Evolutionary conservation across 495 filamentous ascomycete genomes (phyloP), one percentile per base, ranked within the genome.

Genomic region (Margaritispora aquatica): DNA sequence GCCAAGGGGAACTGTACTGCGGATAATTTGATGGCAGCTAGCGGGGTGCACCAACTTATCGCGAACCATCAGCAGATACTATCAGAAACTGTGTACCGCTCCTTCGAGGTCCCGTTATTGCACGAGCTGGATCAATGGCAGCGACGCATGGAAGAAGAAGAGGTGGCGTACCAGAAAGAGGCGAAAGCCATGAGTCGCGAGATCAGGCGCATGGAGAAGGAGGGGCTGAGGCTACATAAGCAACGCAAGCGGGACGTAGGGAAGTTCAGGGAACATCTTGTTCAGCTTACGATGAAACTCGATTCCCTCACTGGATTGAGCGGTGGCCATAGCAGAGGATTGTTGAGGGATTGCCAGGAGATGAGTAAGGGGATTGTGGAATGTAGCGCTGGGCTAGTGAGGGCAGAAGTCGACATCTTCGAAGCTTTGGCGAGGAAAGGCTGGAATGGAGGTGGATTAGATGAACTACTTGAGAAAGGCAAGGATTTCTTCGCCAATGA

Each of bases 51-150:
- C 63, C 81, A 86, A 62, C 70, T 86, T 24, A 77, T 85, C 21
- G 82, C 81, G 13, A 86, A 85, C 67, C 84, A 86, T 68, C 81
- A 83, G 66, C 80, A 85, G 59, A 84, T 86, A 59, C 73, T 86
- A 0, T 75, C 72, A 22, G 83, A 86, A 63, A 83, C 80, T 3
- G 78, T 86, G n/a, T 85, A 86, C 68, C 72, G 83, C 19, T 75
- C 74, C 46, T 86, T 86, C 63, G 83, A 86, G 66, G 83, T 85
- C 8, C 83, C 83, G 24, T 69, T 86, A 20, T 69, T 86, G 26
- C 82, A 85, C 68, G 83, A 86, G 67, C 69, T 86, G 47, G 83
- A 86, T 65, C 74, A 74, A 41, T 86, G 83, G 79, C 77, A 76
- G 15, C 71, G 71, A 23, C 74, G 77, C 46, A 78, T 83, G 54